Percentiles rank a stretch among this genome's conserved stretches.
Evolutionary conservation across 2,329 filamentous ascomycete species (phyloP).

Genomic region (Cladosporium halotolerans): DNA sequence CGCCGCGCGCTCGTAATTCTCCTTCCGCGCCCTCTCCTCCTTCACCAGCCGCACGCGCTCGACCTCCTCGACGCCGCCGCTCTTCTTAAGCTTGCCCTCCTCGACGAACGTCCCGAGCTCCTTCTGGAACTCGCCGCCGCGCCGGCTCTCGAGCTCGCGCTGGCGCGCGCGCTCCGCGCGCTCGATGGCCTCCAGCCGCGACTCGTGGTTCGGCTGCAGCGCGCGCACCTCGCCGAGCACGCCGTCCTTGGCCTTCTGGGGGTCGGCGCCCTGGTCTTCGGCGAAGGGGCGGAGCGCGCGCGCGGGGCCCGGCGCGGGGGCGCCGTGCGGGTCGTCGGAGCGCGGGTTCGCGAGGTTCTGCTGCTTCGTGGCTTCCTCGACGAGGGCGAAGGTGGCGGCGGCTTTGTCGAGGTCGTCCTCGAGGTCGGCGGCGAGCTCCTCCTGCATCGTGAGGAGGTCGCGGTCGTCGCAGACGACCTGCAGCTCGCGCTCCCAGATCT

Average conservation of each 20-base stretch:
- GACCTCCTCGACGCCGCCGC: slow-evolving; percentile 87
- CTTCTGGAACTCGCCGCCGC: slow-evolving; percentile 70
- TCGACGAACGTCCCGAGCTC: slow-evolving; percentile 81
- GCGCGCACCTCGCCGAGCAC: slow-evolving; percentile 90
- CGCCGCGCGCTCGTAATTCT: slow-evolving; percentile 56
- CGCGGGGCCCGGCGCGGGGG: slow-evolving; percentile 14
- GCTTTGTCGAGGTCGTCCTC: slow-evolving; percentile 95
- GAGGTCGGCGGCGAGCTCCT: slow-evolving; percentile 86
- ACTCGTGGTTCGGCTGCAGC: slow-evolving; percentile 88
- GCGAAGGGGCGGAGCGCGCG: slow-evolving; percentile 28
- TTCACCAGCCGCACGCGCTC: slow-evolving; percentile 77
- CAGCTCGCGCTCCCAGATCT: slow-evolving; percentile 98
- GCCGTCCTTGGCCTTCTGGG: slow-evolving; percentile 77
- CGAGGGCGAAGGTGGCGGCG: slow-evolving; percentile 83
- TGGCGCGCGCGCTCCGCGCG: slow-evolving; percentile 85
- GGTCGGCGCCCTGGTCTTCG: slow-evolving; percentile 55
- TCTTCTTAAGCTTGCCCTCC: slow-evolving; percentile 91
- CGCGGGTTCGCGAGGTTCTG: slow-evolving; percentile 67
- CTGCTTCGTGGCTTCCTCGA: slow-evolving; percentile 97
- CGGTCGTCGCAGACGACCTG: slow-evolving; percentile 93
- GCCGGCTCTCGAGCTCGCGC: slow-evolving; percentile 75
- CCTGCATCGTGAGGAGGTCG: slow-evolving; percentile 90
- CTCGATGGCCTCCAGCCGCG: slow-evolving; percentile 89
- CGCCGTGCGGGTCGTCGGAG: slow-evolving; percentile 7
- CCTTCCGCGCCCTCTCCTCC: slow-evolving; percentile 77